A percentile compares a stretch with the other conserved stretches of the same genome.
phyloP scores from a whole-genome alignment of 2,329 filamentous ascomycete species.

The Zasmidium citrigriseum region DNA sequence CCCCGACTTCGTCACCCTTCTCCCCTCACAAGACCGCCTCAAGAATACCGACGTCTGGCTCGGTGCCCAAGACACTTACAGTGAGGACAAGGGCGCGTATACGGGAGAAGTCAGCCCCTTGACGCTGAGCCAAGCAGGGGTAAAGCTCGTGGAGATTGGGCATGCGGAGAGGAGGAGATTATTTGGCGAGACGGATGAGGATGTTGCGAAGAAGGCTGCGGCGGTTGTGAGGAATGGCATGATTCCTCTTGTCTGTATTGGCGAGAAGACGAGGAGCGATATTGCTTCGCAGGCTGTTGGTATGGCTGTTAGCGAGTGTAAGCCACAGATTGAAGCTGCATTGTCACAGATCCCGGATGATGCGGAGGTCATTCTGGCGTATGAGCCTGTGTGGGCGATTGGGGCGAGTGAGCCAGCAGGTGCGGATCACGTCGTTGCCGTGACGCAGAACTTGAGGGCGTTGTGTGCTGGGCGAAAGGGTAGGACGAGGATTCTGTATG shows the following conservation, averaged over 20 bases:
- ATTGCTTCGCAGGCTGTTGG: slow-evolving; percentile 53
- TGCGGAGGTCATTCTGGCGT: slow-evolving; percentile 74
- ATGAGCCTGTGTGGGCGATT: slow-evolving; percentile 90
- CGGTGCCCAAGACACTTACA: slow-evolving; percentile 76
- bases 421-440: slow-evolving; percentile 70
- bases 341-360: slow-evolving; percentile 61
- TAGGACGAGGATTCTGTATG: slow-evolving; percentile 72
- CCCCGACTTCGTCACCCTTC: slow-evolving; percentile 72
- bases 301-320: slow-evolving; percentile 66
- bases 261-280: slow-evolving; percentile 60
- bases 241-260: slow-evolving; percentile 77
- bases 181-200: slow-evolving; percentile 73
- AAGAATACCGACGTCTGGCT: slow-evolving; percentile 57
- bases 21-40: slow-evolving; percentile 50
- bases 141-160: slow-evolving; percentile 73
- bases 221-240: slow-evolving; percentile 70
- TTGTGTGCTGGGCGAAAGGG: slow-evolving; percentile 56
- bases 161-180: slow-evolving; percentile 75
- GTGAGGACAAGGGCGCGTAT: slow-evolving; percentile 69
- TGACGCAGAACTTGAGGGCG: slow-evolving; percentile 66
- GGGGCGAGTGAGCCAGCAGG: slow-evolving; percentile 71
- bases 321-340: slow-evolving; percentile 64
- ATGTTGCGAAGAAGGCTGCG: slow-evolving; percentile 67
- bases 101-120: slow-evolving; percentile 76
- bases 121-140: slow-evolving; percentile 67